These are phyloP conservation scores for Avena atlantica DNA, from an alignment of 176 grass and related monocot genomes.

Conservation along the genomic window DNA sequence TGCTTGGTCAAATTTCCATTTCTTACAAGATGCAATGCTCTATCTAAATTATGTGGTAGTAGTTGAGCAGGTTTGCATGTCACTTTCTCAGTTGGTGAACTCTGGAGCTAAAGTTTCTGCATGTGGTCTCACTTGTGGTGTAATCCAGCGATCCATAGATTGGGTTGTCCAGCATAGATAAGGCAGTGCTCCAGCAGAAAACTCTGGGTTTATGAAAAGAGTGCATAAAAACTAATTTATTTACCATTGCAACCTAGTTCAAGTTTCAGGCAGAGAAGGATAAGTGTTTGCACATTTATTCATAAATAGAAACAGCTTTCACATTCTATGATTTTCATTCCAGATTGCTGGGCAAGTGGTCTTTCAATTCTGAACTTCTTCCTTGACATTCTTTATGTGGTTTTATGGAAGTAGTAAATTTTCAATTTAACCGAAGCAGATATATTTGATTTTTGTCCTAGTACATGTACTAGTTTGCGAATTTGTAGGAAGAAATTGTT, in stretches of 20 bases:
- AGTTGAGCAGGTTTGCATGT: conserved; percentile 15
- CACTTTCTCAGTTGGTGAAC: conserved; percentile 32
- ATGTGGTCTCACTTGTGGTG: conserved; percentile 1
- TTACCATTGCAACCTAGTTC: background rate
- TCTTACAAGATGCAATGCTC: background rate
- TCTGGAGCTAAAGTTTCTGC: conserved; percentile 15
- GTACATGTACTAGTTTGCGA: background rate
- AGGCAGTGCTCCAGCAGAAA: background rate
- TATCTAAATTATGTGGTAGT: background rate
- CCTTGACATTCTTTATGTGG: background rate
- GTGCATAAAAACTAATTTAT: background rate
- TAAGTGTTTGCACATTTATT: background rate
- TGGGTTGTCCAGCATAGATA: background rate
- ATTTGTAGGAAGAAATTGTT: background rate
- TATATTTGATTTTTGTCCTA: conserved; percentile 24
- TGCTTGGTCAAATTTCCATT: background rate
- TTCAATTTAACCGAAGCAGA: background rate
- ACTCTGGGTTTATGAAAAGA: background rate
- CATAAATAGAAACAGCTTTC: background rate
- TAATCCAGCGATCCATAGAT: conserved; percentile 21
- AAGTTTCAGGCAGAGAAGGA: background rate
- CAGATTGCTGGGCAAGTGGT: background rate
- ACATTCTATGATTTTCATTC: background rate
- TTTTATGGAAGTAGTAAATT: conserved; percentile 1
- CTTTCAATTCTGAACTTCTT: background rate